Conservation (phyloP, 495 filamentous ascomycete genomes). For the Penicillium waksmanii region DNA sequence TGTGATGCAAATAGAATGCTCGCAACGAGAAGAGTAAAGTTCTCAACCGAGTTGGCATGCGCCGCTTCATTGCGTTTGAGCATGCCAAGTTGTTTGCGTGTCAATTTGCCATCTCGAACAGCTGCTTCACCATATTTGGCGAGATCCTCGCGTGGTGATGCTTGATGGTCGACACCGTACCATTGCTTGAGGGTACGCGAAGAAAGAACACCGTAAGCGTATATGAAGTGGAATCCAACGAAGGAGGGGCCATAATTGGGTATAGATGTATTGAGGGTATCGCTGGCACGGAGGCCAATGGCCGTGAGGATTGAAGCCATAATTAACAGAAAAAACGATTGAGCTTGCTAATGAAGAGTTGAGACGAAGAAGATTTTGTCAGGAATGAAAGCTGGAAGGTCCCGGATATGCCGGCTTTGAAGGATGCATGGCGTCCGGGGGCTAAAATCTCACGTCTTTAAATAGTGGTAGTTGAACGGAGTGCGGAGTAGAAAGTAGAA, state of each 20-base stretch:
- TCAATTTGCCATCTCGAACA: constrained; percentile 52
- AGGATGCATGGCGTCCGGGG: not conserved
- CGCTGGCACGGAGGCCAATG: constrained; percentile 28
- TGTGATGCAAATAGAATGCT: constrained; percentile 23
- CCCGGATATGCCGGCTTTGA: not conserved
- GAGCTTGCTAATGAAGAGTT: not conserved
- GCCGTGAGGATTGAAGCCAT: constrained; percentile 24
- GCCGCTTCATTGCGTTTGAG: constrained; percentile 51
- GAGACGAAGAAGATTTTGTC: not conserved
- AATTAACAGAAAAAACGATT: not conserved
- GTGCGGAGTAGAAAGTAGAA: not conserved
- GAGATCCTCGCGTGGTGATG: constrained; percentile 48
- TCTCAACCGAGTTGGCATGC: constrained; percentile 53
- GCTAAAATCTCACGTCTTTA: constrained; percentile 1
- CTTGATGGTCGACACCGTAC: constrained; percentile 55
- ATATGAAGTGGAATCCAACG: constrained; percentile 51
- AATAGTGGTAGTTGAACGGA: not conserved
- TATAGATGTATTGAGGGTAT: constrained; percentile 4
- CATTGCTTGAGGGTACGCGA: constrained; percentile 49
- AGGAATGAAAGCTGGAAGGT: not conserved
- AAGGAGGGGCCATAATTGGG: constrained; percentile 43
- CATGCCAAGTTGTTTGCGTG: constrained; percentile 44
- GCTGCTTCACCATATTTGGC: constrained; percentile 47
- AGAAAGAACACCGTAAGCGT: constrained; percentile 52
- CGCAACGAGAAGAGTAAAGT: constrained; percentile 32